Evolutionary conservation across 805 yeast species (phyloP).

Genomic region (Scheffersomyces lignosus): DNA sequence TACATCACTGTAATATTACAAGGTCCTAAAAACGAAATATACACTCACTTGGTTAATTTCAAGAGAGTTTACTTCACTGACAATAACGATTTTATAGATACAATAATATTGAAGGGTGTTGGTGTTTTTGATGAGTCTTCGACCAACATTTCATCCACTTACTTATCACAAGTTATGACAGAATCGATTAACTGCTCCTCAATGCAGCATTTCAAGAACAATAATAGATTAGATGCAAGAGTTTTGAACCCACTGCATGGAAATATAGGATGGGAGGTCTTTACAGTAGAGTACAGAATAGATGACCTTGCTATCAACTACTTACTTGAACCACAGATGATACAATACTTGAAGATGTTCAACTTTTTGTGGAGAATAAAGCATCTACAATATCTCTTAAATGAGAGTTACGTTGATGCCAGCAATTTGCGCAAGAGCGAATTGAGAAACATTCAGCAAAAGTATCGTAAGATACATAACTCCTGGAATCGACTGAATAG

Average conservation of each 20-base stretch:
- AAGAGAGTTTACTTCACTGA: constrained; percentile 69
- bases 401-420: constrained; percentile 28
- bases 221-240: constrained; percentile 75
- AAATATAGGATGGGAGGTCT: constrained; percentile 87
- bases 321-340: constrained; percentile 26
- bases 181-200: constrained; percentile 63
- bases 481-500: constrained; percentile 40
- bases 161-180: constrained; percentile 61
- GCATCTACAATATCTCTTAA: constrained; percentile 56
- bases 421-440: constrained; percentile 27
- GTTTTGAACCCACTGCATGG: constrained; percentile 71
- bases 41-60: constrained; percentile 57
- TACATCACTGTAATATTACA: constrained; percentile 52
- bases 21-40: constrained; percentile 45
- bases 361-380: constrained; percentile 82
- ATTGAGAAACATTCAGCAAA: constrained; percentile 14
- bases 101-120: constrained; percentile 56
- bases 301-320: constrained; percentile 54
- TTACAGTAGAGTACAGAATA: constrained; percentile 75
- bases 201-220: constrained; percentile 40
- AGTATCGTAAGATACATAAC: constrained; percentile 11
- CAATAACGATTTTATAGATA: constrained; percentile 79
- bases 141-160: constrained; percentile 59
- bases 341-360: constrained; percentile 69
- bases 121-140: constrained; percentile 61